These are phyloP conservation scores for Penicillium sp. DNA, from an alignment of 2,329 filamentous ascomycete genomes.

Conservation along the genomic window DNA sequence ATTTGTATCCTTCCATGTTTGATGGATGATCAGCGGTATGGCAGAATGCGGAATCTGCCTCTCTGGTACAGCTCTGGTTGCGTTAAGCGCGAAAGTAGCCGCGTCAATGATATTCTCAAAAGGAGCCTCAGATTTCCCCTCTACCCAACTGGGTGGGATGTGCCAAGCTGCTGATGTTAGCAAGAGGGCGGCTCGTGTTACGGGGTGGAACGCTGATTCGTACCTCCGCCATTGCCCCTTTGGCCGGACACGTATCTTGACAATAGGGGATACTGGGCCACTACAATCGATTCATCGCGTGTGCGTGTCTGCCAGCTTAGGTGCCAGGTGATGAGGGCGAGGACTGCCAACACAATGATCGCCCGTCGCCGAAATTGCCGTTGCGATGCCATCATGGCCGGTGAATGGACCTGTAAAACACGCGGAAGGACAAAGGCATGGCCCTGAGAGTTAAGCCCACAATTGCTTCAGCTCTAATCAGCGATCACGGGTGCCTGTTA, in stretches of 20 bases:
- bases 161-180: constrained; percentile 1
- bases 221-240: constrained; percentile 2
- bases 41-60: constrained; percentile 1
- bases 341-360: not conserved
- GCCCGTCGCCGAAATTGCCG: constrained; percentile 1
- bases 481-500: not conserved
- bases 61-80: not conserved
- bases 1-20: constrained; percentile 4
- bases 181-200: not conserved
- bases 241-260: not conserved
- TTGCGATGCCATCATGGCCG: not conserved
- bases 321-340: not conserved
- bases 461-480: not conserved
- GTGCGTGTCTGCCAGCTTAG: not conserved
- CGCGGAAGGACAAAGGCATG: not conserved
- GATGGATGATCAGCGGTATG: constrained; percentile 3
- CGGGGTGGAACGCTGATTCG: not conserved
- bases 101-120: not conserved
- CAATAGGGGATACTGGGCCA: not conserved
- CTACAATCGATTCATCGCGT: not conserved
- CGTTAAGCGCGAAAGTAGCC: not conserved
- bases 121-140: not conserved
- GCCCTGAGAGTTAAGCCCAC: not conserved
- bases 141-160: not conserved
- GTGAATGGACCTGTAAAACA: not conserved